Evolutionary conservation across 352 stramenopile species (phyloP).

Genomic region (Peronospora belbahrii): DNA sequence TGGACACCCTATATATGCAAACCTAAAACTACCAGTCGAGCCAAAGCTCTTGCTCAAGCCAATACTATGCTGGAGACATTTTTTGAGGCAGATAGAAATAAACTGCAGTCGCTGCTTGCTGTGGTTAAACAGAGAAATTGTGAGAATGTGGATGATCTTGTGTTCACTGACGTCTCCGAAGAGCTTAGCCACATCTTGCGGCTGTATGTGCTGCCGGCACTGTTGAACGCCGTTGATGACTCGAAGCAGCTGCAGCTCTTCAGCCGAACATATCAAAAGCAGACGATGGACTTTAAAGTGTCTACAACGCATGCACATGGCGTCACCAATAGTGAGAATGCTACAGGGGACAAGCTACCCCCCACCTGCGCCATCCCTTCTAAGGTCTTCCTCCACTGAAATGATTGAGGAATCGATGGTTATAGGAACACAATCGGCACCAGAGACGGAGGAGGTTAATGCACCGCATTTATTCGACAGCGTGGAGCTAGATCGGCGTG

Average conservation of each 20-base stretch:
- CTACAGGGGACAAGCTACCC: slow-evolving; percentile 4
- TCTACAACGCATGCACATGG: slow-evolving; percentile 3
- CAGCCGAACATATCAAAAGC: slow-evolving; percentile 48
- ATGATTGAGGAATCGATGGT: slow-evolving; percentile 2
- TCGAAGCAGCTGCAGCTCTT: slow-evolving; percentile 36
- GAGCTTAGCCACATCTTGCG: slow-evolving; percentile 51
- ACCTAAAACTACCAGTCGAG: not conserved
- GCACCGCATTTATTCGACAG: slow-evolving; percentile 55
- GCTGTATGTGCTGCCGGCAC: slow-evolving; percentile 43
- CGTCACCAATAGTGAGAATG: not conserved
- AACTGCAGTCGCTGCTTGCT: slow-evolving; percentile 39
- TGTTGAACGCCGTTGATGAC: slow-evolving; percentile 29
- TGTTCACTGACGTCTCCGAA: slow-evolving; percentile 44
- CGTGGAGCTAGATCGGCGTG: slow-evolving; percentile 41
- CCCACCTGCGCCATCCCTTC: slow-evolving; percentile 1
- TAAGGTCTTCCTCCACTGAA: not conserved
- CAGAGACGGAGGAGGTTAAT: slow-evolving; percentile 15
- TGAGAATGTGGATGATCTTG: slow-evolving; percentile 19
- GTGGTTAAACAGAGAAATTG: slow-evolving; percentile 15
- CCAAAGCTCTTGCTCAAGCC: slow-evolving; percentile 31
- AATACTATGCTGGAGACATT: slow-evolving; percentile 41
- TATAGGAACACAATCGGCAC: not conserved
- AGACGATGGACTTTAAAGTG: slow-evolving; percentile 59
- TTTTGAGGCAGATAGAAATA: slow-evolving; percentile 36
- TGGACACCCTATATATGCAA: slow-evolving; percentile 39